Percentiles rank a stretch among this genome's conserved stretches.
phyloP scores from a whole-genome alignment of 495 filamentous ascomycete genomes.

The Neurospora sp. region DNA sequence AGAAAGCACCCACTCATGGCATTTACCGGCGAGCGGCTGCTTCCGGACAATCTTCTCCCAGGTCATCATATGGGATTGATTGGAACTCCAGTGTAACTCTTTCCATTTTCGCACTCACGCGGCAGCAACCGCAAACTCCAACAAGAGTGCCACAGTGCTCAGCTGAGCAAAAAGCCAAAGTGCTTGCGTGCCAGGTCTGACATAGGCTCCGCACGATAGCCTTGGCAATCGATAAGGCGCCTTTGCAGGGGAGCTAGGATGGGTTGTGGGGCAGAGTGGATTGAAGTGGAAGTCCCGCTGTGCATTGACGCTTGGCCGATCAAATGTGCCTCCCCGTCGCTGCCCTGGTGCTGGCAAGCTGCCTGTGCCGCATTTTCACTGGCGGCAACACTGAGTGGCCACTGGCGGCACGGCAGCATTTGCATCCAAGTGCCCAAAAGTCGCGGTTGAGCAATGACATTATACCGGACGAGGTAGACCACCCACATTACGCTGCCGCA shows the following conservation, averaged over 20 bases:
- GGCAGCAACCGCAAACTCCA: background rate
- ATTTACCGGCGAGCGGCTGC: background rate
- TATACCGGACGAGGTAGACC: background rate
- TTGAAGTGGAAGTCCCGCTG: background rate
- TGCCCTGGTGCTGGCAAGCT: background rate
- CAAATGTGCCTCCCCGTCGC: background rate
- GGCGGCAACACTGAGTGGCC: background rate
- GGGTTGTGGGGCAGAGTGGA: background rate
- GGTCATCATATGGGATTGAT: background rate
- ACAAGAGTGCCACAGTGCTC: background rate
- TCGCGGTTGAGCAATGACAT: background rate
- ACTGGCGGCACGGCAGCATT: background rate
- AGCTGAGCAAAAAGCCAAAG: background rate
- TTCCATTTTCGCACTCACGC: background rate
- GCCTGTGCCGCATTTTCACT: background rate
- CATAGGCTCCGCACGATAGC: background rate
- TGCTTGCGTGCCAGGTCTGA: background rate
- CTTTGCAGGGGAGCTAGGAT: background rate
- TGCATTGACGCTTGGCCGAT: background rate
- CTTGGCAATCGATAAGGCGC: background rate
- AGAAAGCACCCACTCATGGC: background rate
- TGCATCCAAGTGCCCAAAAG: background rate
- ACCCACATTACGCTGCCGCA: background rate
- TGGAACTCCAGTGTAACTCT: background rate
- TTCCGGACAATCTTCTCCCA: background rate